Evolutionary conservation across 495 filamentous ascomycete genomes (phyloP).

Genomic region (Astrocystis sublimbata): DNA sequence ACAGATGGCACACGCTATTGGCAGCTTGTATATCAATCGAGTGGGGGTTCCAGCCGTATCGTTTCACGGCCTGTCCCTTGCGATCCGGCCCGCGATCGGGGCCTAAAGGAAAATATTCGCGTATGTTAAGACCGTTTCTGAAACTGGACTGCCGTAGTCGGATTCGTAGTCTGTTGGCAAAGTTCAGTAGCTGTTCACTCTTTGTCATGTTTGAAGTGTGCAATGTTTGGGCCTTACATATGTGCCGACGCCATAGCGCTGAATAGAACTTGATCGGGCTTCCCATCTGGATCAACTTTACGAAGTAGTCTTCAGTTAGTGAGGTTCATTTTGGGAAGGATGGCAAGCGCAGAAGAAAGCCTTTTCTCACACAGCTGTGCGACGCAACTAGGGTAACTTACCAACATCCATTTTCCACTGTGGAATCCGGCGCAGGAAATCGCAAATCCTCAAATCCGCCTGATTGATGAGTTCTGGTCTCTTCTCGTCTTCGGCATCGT

Average conservation of each 20-base stretch:
- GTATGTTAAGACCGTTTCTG: conserved; percentile 58
- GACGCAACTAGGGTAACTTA: conserved; percentile 4
- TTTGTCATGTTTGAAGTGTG: conserved; percentile 46
- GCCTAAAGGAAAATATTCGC: conserved; percentile 48
- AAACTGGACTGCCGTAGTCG: conserved; percentile 31
- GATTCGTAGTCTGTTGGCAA: conserved; percentile 21
- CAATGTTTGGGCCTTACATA: conserved; percentile 22
- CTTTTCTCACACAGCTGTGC: background rate
- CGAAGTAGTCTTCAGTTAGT: background rate
- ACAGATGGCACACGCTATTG: conserved; percentile 63
- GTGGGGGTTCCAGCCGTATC: conserved; percentile 42
- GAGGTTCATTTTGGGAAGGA: background rate
- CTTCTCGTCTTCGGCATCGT: conserved; percentile 22
- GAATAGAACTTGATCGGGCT: conserved; percentile 72
- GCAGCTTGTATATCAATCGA: conserved; percentile 58
- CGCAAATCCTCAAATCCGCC: conserved; percentile 67
- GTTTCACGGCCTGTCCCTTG: conserved; percentile 42
- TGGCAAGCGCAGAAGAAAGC: background rate
- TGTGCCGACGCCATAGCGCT: conserved; percentile 53
- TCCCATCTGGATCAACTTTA: conserved; percentile 55
- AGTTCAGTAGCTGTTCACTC: conserved; percentile 41
- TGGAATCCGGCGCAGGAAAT: conserved; percentile 69
- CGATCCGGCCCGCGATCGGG: conserved; percentile 39
- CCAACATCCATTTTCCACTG: conserved; percentile 61
- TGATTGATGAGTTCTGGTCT: conserved; percentile 40